Evolutionary conservation across 73 alveolate genomes (phyloP).

Genomic region (Halteria grandinella): DNA sequence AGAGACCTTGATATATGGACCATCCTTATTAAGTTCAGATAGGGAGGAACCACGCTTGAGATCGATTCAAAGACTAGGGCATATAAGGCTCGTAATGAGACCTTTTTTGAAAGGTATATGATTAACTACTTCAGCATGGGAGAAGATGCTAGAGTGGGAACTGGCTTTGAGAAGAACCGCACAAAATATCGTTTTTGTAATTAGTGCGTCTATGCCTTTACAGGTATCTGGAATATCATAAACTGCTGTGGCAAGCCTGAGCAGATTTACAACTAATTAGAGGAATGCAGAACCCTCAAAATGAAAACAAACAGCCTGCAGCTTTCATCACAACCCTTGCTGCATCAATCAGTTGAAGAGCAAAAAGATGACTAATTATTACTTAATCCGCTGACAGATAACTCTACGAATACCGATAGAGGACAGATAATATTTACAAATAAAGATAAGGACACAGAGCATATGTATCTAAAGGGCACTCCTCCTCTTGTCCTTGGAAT

Average conservation of each 20-base stretch:
- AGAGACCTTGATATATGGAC: constrained; percentile 83
- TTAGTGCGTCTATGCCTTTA: constrained; percentile 73
- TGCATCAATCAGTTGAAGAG: no score
- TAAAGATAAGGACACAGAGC: no score
- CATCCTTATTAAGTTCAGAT: constrained; percentile 61
- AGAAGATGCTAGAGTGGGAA: constrained; percentile 90
- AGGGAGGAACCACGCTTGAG: constrained; percentile 68
- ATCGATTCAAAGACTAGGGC: constrained; percentile 44
- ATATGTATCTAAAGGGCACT: no score
- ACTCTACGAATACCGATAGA: no score
- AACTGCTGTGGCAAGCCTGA: constrained; percentile 5
- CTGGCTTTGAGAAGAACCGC: constrained; percentile 83
- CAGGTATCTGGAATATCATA: constrained; percentile 4
- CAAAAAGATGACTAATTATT: no score
- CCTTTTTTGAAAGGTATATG: constrained; percentile 67
- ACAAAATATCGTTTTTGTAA: constrained; percentile 74
- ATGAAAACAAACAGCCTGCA: no score
- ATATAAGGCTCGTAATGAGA: constrained; percentile 5
- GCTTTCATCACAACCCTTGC: no score
- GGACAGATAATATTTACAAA: no score
- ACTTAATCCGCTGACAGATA: no score
- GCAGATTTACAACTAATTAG: no score
- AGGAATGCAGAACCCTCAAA: no score
- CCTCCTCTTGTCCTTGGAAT: no score
- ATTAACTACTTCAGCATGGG: constrained; percentile 90